These are phyloP conservation scores for Penicillium coprophilum DNA, from an alignment of 495 filamentous ascomycete species.

Conservation along the genomic window DNA sequence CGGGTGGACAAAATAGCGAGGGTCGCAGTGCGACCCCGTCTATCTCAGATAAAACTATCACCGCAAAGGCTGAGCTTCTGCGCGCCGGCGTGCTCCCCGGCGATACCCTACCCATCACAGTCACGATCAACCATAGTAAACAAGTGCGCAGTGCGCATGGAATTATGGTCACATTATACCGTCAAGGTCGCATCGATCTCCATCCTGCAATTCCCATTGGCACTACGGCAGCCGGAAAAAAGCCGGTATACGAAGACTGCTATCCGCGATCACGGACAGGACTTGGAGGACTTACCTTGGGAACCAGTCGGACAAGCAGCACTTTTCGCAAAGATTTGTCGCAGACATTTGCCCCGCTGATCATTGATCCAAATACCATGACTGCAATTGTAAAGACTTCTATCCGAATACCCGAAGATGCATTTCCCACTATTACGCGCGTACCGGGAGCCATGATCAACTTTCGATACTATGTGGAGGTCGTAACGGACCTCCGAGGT, in stretches of 20 bases:
- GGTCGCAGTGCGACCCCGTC: slow-evolving; percentile 43
- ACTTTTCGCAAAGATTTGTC: slow-evolving; percentile 91
- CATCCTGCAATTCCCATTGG: slow-evolving; percentile 69
- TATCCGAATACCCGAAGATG: slow-evolving; percentile 83
- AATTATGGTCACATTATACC: slow-evolving; percentile 88
- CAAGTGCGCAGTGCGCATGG: slow-evolving; percentile 86
- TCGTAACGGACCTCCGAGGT: slow-evolving; percentile 86
- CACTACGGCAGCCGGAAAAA: slow-evolving; percentile 58
- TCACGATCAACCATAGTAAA: slow-evolving; percentile 82
- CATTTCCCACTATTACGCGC: slow-evolving; percentile 85
- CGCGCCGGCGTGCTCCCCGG: slow-evolving; percentile 85
- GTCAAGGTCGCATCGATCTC: slow-evolving; percentile 88
- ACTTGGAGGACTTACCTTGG: slow-evolving; percentile 76
- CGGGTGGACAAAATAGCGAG: slow-evolving; percentile 44
- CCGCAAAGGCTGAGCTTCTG: slow-evolving; percentile 77
- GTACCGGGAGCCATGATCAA: slow-evolving; percentile 90
- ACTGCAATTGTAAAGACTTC: slow-evolving; percentile 74
- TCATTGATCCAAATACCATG: slow-evolving; percentile 78
- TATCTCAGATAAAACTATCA: slow-evolving; percentile 66
- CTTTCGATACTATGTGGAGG: slow-evolving; percentile 91
- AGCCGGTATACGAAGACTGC: slow-evolving; percentile 73
- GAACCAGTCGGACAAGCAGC: slow-evolving; percentile 76
- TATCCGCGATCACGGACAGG: slow-evolving; percentile 73
- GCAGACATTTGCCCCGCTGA: slow-evolving; percentile 81
- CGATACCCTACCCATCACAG: slow-evolving; percentile 74